Conservation (phyloP, 176 grass and related monocot genomes). For the Avena insularis region DNA sequence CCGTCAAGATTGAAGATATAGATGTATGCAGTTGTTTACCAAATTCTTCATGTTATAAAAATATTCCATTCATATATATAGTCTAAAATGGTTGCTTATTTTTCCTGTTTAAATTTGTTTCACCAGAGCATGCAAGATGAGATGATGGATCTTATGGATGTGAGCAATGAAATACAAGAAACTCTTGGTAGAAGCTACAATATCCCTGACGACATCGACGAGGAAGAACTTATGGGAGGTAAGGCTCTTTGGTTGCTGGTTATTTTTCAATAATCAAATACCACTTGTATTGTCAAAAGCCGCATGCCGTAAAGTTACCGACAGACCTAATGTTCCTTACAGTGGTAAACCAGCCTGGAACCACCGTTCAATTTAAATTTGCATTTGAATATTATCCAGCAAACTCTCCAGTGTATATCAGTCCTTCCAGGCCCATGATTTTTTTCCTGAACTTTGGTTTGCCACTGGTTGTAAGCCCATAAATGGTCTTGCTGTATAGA, state of each 20-base stretch:
- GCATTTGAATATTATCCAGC: not conserved
- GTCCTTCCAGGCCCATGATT: not conserved
- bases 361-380: not conserved
- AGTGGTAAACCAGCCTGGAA: not conserved
- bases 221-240: conserved; percentile 98
- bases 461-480: not conserved
- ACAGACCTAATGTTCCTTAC: not conserved
- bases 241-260: conserved; percentile 6
- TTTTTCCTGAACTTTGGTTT: not conserved
- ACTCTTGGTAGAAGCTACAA: conserved; percentile 95
- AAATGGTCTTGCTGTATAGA: not conserved
- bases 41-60: not conserved
- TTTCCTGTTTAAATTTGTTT: conserved; percentile 20
- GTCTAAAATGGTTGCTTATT: not conserved
- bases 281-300: not conserved
- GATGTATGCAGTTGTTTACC: conserved; percentile 63
- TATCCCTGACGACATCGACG: conserved; percentile 92
- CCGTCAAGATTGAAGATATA: conserved; percentile 89
- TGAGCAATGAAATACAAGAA: conserved; percentile 98
- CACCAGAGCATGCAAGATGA: conserved; percentile 97
- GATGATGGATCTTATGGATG: conserved; percentile 99
- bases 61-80: not conserved
- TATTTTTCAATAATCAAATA: not conserved
- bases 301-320: not conserved
- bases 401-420: not conserved